These are phyloP conservation scores for Penicillium coffeae DNA, from an alignment of 495 filamentous ascomycete species.

Conservation along the genomic window DNA sequence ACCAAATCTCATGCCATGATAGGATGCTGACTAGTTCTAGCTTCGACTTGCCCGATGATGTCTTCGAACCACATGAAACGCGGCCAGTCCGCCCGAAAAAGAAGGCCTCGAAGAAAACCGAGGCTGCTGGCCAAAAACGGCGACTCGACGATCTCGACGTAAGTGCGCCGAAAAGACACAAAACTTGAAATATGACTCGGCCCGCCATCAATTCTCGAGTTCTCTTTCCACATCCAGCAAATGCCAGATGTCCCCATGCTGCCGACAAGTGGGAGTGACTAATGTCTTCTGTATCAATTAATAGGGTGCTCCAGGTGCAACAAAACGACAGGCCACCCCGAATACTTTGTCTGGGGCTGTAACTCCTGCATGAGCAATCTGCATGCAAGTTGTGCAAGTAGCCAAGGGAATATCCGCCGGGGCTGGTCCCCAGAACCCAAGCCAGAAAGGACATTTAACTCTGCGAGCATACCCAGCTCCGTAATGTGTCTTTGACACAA, in stretches of 20 bases:
- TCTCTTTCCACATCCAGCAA: conserved; percentile 15
- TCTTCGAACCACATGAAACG: conserved; percentile 78
- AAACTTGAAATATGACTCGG: conserved; percentile 21
- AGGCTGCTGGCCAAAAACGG: conserved; percentile 38
- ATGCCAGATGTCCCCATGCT: conserved; percentile 13
- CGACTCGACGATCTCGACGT: conserved; percentile 44
- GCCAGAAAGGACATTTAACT: background rate
- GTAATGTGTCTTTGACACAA: too few relatives aligned
- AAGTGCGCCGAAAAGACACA: conserved; percentile 33
- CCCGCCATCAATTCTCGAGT: conserved; percentile 21
- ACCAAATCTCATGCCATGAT: conserved; percentile 1
- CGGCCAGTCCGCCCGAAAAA: conserved; percentile 62
- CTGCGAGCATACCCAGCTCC: too few relatives aligned
- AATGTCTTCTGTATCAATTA: conserved; percentile 29
- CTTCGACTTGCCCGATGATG: conserved; percentile 81
- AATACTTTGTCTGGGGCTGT: conserved; percentile 27
- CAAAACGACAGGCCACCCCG: conserved; percentile 39
- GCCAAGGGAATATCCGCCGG: conserved; percentile 19
- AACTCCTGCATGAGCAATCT: conserved; percentile 32
- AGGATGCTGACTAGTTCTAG: conserved; percentile 37
- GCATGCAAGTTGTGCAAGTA: background rate
- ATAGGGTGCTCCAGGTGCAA: conserved; percentile 27
- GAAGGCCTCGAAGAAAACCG: conserved; percentile 50
- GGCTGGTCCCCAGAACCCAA: conserved; percentile 32
- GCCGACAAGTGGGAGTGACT: conserved; percentile 31